Evolutionary conservation across 2,329 filamentous ascomycete species (phyloP), one percentile per base, ranked within the genome.

Genomic region (Neonectria faginata): DNA sequence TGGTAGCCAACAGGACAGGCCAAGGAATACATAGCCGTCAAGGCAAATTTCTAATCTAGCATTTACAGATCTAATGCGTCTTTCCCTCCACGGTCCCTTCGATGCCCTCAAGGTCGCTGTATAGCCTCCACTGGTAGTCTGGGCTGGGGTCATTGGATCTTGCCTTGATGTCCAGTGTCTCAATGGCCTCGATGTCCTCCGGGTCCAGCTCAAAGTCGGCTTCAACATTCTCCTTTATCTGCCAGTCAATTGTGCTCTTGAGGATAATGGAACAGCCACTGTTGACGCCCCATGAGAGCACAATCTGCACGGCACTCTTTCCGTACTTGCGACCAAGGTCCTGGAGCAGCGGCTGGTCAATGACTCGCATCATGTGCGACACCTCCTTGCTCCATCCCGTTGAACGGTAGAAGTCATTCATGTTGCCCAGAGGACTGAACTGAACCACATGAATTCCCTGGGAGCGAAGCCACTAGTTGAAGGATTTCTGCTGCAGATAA

Each of bases 401-500:
- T 1, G 61, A 53, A 10, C 75, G 65, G 48, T 78, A 78, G 44
- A 76, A 77, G 27, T 76, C 73, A 58, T 78, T 77, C 67, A 75
- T 73, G 60, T 77, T 78, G 3, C 76, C 77, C 0, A 78, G 67
- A 1, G 78, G 78, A 25, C 75, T 76, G 66, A 78, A 79, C 7
- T 77, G 76, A 1, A 77, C 66, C 1, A 79, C 71, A 36, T 75
- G 70, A 39, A 79, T 76, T 2, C 74, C 74, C n/a, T 75, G 60
- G 3, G 66, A 63, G 42, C 64, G 56, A 1, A 74, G 63, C 67
- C 69, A 71, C 31, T 68, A 59, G 6, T 68, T 67, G 5, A 71
- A 71, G 0, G 20, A 7, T 41, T 67, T 64, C 29, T 70, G 65
- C 41, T 70, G 80, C 53, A 84, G 84, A 81, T 88, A 88, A 50